Base-by-base conservation (phyloP, 257 asterid species). In the Plectranthus barbatus region DNA sequence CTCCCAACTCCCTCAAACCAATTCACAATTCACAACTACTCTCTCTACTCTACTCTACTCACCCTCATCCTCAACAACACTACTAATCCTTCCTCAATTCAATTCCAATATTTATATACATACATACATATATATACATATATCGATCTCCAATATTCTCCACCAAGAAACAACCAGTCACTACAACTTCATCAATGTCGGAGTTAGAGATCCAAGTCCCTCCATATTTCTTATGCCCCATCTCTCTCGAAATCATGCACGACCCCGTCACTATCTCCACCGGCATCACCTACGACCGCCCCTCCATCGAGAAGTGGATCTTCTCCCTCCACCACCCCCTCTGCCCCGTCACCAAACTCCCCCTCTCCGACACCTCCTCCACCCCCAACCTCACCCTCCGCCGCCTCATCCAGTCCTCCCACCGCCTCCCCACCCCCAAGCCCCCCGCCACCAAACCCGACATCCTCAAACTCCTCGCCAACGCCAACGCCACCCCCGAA, bases 271-370 rank as follows among this genome's bases (percentile, higher is more conserved):
- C 84, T 0, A 19, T 80, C 66, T 44, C 84, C 0, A 86, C 95
- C 9, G 98, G 98, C 24, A 88, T 88, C 36, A 84, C 95, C 47
- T 91, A 86, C 67, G 98, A 91, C 63, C 64, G 98, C 13, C 86
- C 79, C 17, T 77, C 77, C 76, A 91, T 91, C 59, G 95, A 91
- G 46, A 83, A 64, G 52, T 91, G 98, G 98, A 36, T 86, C 1
- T 83, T 88, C 59, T 62, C 78, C 0, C 77, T 47, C 46, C 79
- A 75, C 7, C 75, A 84, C 51, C 51, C 51, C 10, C 71, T 82
- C 0, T 88, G 95, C 44, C 98, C 98, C 4, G 87, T 76, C 40
- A 86, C 98, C 0, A 86, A 84, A 4, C 95, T 80, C 53, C 45
- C 48, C 15, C 69, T 90, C 8, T n/a, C 49, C 0, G 71, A 70